Evolutionary conservation across 2,329 filamentous ascomycete species (phyloP).

Genomic region (Apiospora saccharicola): DNA sequence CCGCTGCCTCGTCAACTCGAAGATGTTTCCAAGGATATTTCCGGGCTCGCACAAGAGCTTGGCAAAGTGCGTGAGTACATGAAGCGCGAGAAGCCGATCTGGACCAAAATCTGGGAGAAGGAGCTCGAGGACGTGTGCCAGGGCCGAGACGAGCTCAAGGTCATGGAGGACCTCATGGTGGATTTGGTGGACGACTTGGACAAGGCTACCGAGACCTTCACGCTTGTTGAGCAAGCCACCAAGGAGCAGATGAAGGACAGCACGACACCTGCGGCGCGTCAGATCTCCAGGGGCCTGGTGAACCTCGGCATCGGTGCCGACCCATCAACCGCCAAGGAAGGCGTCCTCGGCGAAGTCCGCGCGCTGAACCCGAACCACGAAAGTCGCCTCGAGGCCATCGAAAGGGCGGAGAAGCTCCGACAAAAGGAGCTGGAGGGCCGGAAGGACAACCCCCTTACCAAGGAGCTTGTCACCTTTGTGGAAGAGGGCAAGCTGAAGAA

Average conservation of each 20-base stretch:
- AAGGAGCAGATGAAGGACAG: slow-evolving; percentile 91
- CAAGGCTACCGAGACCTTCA: slow-evolving; percentile 92
- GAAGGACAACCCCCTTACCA: slow-evolving; percentile 77
- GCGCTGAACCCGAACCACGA: slow-evolving; percentile 96
- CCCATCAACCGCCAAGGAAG: slow-evolving; percentile 85
- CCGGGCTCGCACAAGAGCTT: slow-evolving; percentile 80
- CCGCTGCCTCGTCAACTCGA: slow-evolving; percentile 91
- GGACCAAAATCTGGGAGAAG: slow-evolving; percentile 99
- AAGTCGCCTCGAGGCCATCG: slow-evolving; percentile 90
- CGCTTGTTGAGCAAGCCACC: slow-evolving; percentile 95
- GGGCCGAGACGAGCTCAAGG: slow-evolving; percentile 90
- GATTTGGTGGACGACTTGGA: slow-evolving; percentile 95
- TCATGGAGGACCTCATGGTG: slow-evolving; percentile 93
- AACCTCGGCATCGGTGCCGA: slow-evolving; percentile 65
- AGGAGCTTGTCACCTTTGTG: slow-evolving; percentile 86
- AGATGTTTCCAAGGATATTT: slow-evolving; percentile 86
- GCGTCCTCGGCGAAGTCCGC: slow-evolving; percentile 89
- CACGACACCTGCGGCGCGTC: slow-evolving; percentile 58
- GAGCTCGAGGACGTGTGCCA: slow-evolving; percentile 95
- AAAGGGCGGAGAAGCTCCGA: slow-evolving; percentile 91
- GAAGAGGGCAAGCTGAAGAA: slow-evolving; percentile 93
- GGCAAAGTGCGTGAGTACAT: slow-evolving; percentile 95
- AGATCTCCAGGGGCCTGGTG: slow-evolving; percentile 64
- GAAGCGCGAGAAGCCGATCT: slow-evolving; percentile 89
- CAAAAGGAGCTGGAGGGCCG: slow-evolving; percentile 87